Base-by-base conservation (phyloP, 805 yeast species). In the Nakazawaea laoshanensis region DNA sequence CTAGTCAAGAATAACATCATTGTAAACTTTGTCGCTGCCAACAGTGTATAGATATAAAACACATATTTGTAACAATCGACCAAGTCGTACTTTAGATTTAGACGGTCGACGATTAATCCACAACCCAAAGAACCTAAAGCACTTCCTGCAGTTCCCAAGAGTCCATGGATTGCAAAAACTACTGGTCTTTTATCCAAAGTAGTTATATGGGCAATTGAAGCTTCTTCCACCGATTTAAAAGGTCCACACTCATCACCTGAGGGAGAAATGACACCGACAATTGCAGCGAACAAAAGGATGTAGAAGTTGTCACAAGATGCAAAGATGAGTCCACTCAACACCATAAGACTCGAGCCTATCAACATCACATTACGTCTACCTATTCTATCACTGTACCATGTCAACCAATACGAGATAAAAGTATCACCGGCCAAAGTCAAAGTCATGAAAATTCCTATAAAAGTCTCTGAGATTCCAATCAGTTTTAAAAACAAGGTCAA, bases 241-340 rank as follows among this genome's bases (percentile, higher is more conserved):
- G 95, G 95, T 0, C 95, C 95, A 1, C 88, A 84, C 48, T 86
- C 95, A 47, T 79, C 87, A 16, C 95, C 94, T 19, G 85, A 74
- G 2, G 95, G 92, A 2, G 94, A 82, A 6, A 86, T 81, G 12
- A 86, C 95, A 2, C 95, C 95, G 19, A 83, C 37, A 2, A 83
- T 69, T 2, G 95, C 92, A 7, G 92, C 92, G 2, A 64, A 16
- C 14, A 86, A 56, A 24, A 86, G 59, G 2, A 79, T 41, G 42
- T 56, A 48, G 50, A 63, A 84, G 42, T 70, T 70, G 9, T 32
- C 18, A 21, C 70, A 62, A 1, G 55, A 44, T n/a, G 78, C 70
- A 50, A 86, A 86, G 1, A 70, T 65, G 1, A 70, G 30, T 1
- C 95, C 94, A 13, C 92, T 67, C 0, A 59, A 41, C 3, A 70